Percentiles rank a stretch among this genome's conserved stretches.
Conservation (phyloP, 2,329 filamentous ascomycete genomes). For the Trichophaea hybrida region DNA sequence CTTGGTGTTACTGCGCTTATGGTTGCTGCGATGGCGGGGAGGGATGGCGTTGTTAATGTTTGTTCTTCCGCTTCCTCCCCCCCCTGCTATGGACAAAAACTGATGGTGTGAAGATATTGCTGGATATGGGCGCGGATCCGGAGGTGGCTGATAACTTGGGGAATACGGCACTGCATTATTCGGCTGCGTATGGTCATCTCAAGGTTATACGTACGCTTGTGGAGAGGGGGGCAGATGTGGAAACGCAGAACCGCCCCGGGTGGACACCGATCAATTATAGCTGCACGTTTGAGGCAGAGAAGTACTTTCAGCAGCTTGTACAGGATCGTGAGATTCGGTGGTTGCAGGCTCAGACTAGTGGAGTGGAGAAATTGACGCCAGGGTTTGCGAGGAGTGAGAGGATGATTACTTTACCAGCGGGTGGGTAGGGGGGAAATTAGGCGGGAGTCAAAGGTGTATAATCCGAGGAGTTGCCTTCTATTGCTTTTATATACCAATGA, state of each 20-base stretch:
- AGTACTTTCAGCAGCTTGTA: constrained; percentile 23
- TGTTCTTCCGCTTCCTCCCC: neutral
- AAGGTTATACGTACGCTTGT: constrained; percentile 26
- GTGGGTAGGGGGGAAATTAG: too few relatives aligned
- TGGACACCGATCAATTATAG: constrained; percentile 25
- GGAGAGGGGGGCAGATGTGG: constrained; percentile 22
- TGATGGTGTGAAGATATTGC: constrained; percentile 8
- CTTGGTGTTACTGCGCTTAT: constrained; percentile 24
- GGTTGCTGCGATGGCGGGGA: constrained; percentile 24
- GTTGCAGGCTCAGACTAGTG: constrained; percentile 6
- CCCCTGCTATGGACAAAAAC: too few relatives aligned
- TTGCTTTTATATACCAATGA: neutral
- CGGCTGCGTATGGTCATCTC: constrained; percentile 27
- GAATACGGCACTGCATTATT: constrained; percentile 18
- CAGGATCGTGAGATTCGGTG: constrained; percentile 14
- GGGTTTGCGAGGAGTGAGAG: constrained; percentile 22
- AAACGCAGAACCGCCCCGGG: constrained; percentile 24
- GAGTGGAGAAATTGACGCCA: constrained; percentile 14
- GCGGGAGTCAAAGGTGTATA: too few relatives aligned
- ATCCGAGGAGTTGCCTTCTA: neutral
- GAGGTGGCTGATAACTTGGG: neutral
- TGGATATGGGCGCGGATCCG: neutral
- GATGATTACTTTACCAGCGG: neutral
- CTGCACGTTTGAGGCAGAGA: constrained; percentile 25
- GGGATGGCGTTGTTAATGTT: constrained; percentile 25